These are phyloP conservation scores for Thermothelomyces thermophilus DNA, from an alignment of 2,329 filamentous ascomycete genomes.

Conservation along the genomic window DNA sequence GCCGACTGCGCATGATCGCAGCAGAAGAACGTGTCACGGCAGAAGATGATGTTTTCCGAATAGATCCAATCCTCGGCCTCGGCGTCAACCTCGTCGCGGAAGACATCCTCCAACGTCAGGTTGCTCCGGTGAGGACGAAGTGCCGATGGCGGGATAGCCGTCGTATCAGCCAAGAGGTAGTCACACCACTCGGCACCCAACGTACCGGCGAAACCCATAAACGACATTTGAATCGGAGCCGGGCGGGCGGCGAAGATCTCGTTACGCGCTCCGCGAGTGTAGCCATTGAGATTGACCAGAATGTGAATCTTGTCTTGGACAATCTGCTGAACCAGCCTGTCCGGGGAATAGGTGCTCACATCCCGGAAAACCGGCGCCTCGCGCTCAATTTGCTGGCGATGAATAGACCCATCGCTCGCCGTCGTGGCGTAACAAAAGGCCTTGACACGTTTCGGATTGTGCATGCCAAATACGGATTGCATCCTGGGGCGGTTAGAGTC, in stretches of 20 bases:
- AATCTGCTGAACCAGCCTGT: constrained; percentile 80
- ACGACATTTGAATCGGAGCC: constrained; percentile 96
- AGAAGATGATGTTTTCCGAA: constrained; percentile 93
- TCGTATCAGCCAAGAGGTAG: constrained; percentile 86
- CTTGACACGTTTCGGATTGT: constrained; percentile 64
- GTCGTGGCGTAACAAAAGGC: constrained; percentile 97
- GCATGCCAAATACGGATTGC: constrained; percentile 96
- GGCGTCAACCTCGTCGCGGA: constrained; percentile 58
- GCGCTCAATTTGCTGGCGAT: constrained; percentile 85
- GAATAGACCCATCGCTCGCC: constrained; percentile 76
- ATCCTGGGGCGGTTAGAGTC: constrained; percentile 46
- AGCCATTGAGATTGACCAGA: constrained; percentile 94
- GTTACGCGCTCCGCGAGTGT: constrained; percentile 92
- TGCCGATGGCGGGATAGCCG: constrained; percentile 75
- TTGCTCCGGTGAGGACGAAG: constrained; percentile 75
- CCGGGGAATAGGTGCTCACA: constrained; percentile 77
- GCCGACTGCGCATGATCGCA: constrained; percentile 94
- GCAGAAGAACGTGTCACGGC: constrained; percentile 93
- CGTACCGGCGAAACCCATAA: constrained; percentile 98
- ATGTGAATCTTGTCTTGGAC: constrained; percentile 86
- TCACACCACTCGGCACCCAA: constrained; percentile 98
- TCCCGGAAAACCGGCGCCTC: constrained; percentile 90
- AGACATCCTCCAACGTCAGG: constrained; percentile 63
- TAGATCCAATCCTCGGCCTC: constrained; percentile 83
- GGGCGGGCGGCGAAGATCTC: constrained; percentile 94